Evolutionary conservation across 306 rosid genomes (phyloP).

Genomic region (Cucurbita maxima): DNA sequence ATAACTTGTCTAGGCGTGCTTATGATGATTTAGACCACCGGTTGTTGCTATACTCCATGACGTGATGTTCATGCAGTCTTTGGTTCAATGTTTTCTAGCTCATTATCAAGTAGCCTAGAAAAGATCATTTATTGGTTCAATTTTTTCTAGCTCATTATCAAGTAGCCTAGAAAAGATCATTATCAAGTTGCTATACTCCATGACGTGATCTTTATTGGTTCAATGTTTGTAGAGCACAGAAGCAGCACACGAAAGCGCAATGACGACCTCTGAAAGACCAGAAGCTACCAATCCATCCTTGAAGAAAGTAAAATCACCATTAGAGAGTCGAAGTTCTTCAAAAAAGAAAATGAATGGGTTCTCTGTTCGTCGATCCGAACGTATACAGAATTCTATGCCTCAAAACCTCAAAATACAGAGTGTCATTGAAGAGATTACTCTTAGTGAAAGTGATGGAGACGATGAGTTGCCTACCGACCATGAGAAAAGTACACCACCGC

Average conservation of each 20-base stretch:
- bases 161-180: not conserved
- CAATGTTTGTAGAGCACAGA: not conserved
- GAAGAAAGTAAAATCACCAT: not conserved
- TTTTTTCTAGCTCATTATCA: not conserved
- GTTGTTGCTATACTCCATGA: not conserved
- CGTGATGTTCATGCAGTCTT: not conserved
- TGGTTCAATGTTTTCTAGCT: not conserved
- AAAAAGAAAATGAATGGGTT: not conserved
- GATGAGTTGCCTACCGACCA: not conserved
- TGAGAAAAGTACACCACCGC: not conserved
- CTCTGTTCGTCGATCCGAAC: constrained; percentile 7
- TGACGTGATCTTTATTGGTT: too few relatives aligned
- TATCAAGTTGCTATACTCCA: too few relatives aligned
- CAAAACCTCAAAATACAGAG: not conserved
- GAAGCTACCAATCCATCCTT: not conserved
- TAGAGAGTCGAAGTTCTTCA: not conserved
- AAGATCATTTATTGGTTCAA: not conserved
- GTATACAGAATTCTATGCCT: not conserved
- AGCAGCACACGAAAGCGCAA: not conserved
- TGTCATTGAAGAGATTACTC: constrained; percentile 1
- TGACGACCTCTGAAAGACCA: not conserved
- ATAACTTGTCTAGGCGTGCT: not conserved
- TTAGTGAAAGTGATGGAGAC: constrained; percentile 9
- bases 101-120: not conserved
- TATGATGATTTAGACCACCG: not conserved